Conservation (phyloP, 2,329 filamentous ascomycete species). For the Colletotrichum magnum region DNA sequence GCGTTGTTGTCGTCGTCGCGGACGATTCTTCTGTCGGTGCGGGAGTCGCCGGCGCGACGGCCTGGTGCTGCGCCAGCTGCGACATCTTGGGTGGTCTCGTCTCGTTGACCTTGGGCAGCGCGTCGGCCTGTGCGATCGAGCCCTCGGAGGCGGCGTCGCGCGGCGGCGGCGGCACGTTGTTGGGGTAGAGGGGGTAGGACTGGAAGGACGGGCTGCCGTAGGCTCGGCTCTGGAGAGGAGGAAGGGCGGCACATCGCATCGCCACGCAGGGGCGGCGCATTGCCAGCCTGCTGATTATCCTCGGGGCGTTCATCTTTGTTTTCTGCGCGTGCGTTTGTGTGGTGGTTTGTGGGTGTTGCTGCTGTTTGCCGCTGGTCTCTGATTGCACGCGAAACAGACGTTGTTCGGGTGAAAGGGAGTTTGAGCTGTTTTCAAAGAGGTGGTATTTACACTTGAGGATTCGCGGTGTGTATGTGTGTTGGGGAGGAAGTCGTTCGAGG, state of each 20-base stretch:
- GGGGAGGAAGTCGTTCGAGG: slow-evolving; percentile 7
- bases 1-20: slow-evolving; percentile 21
- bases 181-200: slow-evolving; percentile 64
- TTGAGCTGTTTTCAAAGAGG: neutral
- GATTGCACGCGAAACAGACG: neutral
- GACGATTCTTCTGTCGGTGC: slow-evolving; percentile 2
- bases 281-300: slow-evolving; percentile 40
- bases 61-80: slow-evolving; percentile 30
- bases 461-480: neutral
- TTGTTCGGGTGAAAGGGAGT: neutral
- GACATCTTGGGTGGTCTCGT: slow-evolving; percentile 60
- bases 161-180: slow-evolving; percentile 54
- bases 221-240: slow-evolving; percentile 14
- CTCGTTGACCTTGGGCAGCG: slow-evolving; percentile 66
- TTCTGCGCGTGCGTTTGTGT: slow-evolving; percentile 4
- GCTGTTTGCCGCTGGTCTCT: neutral
- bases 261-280: slow-evolving; percentile 34
- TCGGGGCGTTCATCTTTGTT: slow-evolving; percentile 37
- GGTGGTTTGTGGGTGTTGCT: neutral
- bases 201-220: slow-evolving; percentile 58
- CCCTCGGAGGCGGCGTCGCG: slow-evolving; percentile 61
- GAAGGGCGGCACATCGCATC: slow-evolving; percentile 36
- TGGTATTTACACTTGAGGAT: neutral
- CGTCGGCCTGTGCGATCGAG: slow-evolving; percentile 61
- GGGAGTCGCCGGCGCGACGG: slow-evolving; percentile 34